Percentiles rank a stretch among this genome's conserved stretches.
These are phyloP conservation scores for Clonostachys chloroleuca DNA, from an alignment of 2,329 filamentous ascomycete species.

Conservation along the genomic window DNA sequence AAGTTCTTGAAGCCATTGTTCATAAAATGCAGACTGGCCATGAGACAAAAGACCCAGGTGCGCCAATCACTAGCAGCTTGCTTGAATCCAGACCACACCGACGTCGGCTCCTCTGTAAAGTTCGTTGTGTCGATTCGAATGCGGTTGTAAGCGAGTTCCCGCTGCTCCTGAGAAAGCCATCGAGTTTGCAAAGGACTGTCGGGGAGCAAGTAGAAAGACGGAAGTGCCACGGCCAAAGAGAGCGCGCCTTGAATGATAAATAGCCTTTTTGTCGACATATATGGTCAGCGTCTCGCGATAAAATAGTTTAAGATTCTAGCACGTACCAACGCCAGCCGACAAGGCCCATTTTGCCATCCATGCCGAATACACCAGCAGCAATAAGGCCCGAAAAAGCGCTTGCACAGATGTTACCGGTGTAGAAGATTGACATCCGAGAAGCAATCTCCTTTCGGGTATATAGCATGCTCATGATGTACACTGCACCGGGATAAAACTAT, in stretches of 20 bases:
- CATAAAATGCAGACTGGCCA: constrained; percentile 45
- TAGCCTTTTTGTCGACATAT: constrained; percentile 20
- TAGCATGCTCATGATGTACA: constrained; percentile 26
- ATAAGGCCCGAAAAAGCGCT: constrained; percentile 61
- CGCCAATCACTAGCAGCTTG: constrained; percentile 38
- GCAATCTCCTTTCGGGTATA: constrained; percentile 61
- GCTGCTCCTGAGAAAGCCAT: constrained; percentile 36
- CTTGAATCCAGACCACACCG: constrained; percentile 33
- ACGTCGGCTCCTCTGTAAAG: constrained; percentile 29
- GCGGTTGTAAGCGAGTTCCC: constrained; percentile 31
- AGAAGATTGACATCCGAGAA: constrained; percentile 48
- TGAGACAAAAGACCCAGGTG: constrained; percentile 42
- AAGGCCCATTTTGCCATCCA: constrained; percentile 37
- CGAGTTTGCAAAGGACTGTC: constrained; percentile 36
- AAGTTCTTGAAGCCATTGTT: constrained; percentile 38
- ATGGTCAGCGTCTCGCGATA: no score
- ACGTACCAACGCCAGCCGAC: constrained; percentile 52
- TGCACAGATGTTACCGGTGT: constrained; percentile 57
- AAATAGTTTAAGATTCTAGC: no score
- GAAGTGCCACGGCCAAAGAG: constrained; percentile 16
- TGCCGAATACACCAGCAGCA: constrained; percentile 50
- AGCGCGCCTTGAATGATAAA: constrained; percentile 63
- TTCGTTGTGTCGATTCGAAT: constrained; percentile 40
- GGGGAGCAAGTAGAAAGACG: constrained; percentile 19
- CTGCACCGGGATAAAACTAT: constrained; percentile 23